Percentiles rank a stretch among this genome's conserved stretches.
phyloP scores from a whole-genome alignment of 441 rosid genomes.

The Raphanus hybrid region DNA sequence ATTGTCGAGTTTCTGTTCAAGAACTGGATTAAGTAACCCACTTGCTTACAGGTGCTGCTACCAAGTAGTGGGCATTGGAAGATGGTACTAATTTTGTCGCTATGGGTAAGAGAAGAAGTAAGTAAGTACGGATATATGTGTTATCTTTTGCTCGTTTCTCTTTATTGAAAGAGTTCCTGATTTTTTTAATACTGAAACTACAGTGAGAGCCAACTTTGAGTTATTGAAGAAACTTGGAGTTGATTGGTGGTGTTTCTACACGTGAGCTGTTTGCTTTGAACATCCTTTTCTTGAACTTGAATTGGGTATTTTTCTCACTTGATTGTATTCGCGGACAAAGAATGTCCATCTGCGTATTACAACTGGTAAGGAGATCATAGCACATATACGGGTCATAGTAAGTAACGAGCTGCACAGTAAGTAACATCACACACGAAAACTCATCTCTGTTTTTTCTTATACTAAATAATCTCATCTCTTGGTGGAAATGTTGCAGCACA shows the following conservation, averaged over 20 bases:
- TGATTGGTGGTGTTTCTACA: neutral
- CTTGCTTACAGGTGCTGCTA: slow-evolving; percentile 57
- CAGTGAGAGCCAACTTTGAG: neutral
- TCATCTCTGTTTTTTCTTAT: too few relatives aligned
- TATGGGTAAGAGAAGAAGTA: slow-evolving; percentile 75
- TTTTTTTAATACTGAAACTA: neutral
- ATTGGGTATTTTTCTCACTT: neutral
- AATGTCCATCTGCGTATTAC: neutral
- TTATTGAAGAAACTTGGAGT: neutral
- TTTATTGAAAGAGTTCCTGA: neutral
- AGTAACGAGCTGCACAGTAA: too few relatives aligned
- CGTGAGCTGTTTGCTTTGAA: neutral
- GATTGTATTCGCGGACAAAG: neutral
- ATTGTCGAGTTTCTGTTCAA: neutral
- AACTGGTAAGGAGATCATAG: neutral
- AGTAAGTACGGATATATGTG: too few relatives aligned
- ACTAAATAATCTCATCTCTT: too few relatives aligned
- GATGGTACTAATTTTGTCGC: slow-evolving; percentile 88
- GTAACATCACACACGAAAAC: too few relatives aligned
- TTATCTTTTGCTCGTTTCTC: neutral
- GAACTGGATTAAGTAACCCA: neutral
- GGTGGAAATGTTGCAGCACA: neutral
- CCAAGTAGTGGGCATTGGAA: slow-evolving; percentile 97
- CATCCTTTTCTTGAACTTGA: neutral
- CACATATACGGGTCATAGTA: neutral